These are phyloP conservation scores for Aspergillus jensenii DNA, from an alignment of 2,329 filamentous ascomycete genomes.

Conservation along the genomic window DNA sequence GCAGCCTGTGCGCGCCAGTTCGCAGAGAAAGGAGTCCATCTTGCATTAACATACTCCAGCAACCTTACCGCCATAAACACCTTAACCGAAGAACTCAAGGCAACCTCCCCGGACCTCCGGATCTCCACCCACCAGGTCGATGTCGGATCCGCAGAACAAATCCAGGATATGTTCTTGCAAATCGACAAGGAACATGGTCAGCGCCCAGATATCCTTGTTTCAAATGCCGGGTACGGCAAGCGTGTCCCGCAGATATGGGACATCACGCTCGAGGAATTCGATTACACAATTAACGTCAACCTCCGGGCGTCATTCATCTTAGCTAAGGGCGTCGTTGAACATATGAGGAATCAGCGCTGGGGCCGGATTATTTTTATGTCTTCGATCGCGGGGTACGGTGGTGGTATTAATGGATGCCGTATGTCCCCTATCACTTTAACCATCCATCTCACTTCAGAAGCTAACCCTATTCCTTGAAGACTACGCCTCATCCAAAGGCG, in stretches of 20 bases:
- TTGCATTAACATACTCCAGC: constrained; percentile 61
- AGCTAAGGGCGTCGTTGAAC: constrained; percentile 58
- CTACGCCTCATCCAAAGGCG: constrained; percentile 62
- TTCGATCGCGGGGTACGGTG: constrained; percentile 63
- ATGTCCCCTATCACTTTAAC: constrained; percentile 14
- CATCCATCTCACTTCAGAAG: not conserved
- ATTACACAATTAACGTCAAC: constrained; percentile 63
- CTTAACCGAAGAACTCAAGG: constrained; percentile 45
- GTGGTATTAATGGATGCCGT: constrained; percentile 63
- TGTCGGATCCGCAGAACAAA: constrained; percentile 54
- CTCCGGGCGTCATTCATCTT: constrained; percentile 63
- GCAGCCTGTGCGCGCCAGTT: constrained; percentile 58
- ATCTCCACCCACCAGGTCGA: constrained; percentile 61
- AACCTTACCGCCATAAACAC: constrained; percentile 49
- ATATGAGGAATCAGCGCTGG: constrained; percentile 62
- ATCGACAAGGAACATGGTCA: constrained; percentile 55
- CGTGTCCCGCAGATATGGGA: constrained; percentile 58
- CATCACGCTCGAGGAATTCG: constrained; percentile 64
- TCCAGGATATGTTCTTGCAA: constrained; percentile 55
- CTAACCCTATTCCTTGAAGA: constrained; percentile 24
- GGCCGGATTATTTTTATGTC: constrained; percentile 65
- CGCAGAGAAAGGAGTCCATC: constrained; percentile 51
- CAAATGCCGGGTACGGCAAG: constrained; percentile 67
- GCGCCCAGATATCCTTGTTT: constrained; percentile 63
- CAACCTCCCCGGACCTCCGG: constrained; percentile 32